Base-by-base conservation (phyloP, 2,329 filamentous ascomycete species). In the Pseudohalonectria lignicola region DNA sequence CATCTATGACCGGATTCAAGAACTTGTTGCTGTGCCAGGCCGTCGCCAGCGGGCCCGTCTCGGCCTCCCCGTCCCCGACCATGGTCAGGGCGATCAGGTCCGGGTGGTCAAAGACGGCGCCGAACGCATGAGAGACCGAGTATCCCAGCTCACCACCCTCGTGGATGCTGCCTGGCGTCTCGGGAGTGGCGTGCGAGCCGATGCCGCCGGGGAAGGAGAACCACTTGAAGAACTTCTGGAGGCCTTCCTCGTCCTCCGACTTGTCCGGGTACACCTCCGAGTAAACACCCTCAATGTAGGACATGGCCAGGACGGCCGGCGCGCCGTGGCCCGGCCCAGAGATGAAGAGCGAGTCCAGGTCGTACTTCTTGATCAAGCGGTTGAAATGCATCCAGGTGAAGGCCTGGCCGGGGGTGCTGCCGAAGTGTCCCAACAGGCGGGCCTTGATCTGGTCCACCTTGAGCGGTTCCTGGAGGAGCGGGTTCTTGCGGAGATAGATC, bases 381-480 rank as follows among this genome's bases (percentile, higher is more conserved):
- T 87, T 87, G 68, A 86, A 82, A 61, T 87, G 82, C 63, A 86
- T 83, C 57, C 79, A 87, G 25, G 81, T 83, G 59, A 88, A 87
- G 41, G 81, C 78, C 57, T 87, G 83, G 12, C 82, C 83, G n/a
- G 83, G 78, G 36, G 83, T 82, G 3, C 80, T 85, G 39, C 83
- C 83, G 68, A 84, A 88, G 54, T 88, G 83, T 29, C 83, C 83
- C 2, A 88, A 66, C 8, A 87, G 65, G 46, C 83, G 75, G 42
- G 72, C 67, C 61, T 88, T 88, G 61, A 87, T 66, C 52, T 87
- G 79, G 39, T 84, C 75, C 23, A 72, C 62, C 47, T 74, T 74
- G 45, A 86, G 67, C 1, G 80, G 79, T 47, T 86, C 74, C 42
- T 70, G 70, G 31, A 88, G 73, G 11, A 88, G 69, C 12, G 82